A percentile compares a stretch with the other conserved stretches of the same genome.
Conservation (phyloP, 768 basidiomycete species). For the Dioszegia hungarica region DNA sequence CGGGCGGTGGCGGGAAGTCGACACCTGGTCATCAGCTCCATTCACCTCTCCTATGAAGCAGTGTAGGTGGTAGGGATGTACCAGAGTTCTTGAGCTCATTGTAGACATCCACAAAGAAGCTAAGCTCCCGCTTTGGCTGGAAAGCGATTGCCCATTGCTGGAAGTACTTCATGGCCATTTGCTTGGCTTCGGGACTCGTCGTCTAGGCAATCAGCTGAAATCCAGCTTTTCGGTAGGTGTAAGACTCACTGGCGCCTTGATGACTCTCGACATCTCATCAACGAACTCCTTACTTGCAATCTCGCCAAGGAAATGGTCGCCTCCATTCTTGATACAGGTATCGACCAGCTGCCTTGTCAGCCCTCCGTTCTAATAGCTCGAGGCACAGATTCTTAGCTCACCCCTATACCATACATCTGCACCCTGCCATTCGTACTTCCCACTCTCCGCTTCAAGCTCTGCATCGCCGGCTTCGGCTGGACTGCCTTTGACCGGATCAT, state of each 20-base stretch:
- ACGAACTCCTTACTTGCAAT: conserved; percentile 85
- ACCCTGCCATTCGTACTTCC: conserved; percentile 96
- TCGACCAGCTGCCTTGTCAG: conserved; percentile 65
- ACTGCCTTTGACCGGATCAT: conserved; percentile 89
- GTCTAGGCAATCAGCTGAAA: conserved; percentile 33
- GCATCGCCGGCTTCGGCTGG: conserved; percentile 79
- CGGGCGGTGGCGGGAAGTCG: conserved; percentile 40
- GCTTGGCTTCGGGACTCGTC: conserved; percentile 76
- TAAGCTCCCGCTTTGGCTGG: conserved; percentile 68
- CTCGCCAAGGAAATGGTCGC: conserved; percentile 80
- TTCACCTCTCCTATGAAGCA: background rate
- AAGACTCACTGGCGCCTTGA: conserved; percentile 62
- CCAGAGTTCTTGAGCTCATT: conserved; percentile 71
- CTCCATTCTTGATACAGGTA: conserved; percentile 92
- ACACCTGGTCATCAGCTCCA: conserved; percentile 17
- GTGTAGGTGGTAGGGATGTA: too few species aligned
- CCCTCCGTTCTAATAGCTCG: conserved; percentile 8
- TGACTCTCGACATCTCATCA: conserved; percentile 83
- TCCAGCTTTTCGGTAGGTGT: background rate
- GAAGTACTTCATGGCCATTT: conserved; percentile 67
- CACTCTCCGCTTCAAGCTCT: conserved; percentile 75
- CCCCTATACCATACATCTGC: conserved; percentile 76
- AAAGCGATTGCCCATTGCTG: conserved; percentile 94
- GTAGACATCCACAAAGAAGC: conserved; percentile 75
- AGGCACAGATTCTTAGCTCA: conserved; percentile 53